Evolutionary conservation across 306 rosid species (phyloP), one percentile per base, ranked within the genome.

Genomic region (Medicago ruthenica): DNA sequence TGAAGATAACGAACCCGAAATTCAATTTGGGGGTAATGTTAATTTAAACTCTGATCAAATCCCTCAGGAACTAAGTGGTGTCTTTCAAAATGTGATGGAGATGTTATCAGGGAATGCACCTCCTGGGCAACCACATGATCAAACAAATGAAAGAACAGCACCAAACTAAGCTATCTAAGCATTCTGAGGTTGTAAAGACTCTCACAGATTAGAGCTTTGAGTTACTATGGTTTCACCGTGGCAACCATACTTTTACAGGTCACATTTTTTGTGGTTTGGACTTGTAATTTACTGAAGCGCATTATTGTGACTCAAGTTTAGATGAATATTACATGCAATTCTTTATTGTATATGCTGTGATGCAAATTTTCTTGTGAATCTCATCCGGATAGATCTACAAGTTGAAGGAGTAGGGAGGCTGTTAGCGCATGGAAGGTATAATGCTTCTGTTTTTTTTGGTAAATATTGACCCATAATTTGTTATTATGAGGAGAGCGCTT

Each of bases 71-170:
- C 48, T 95, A 50, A 16, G 84, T 1, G 93, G 94, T 15, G 87
- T 89, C 55, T 70, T 95, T 58, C 84, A 89, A 74, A 82, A 91
- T 45, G 60, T 90, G 83, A 87, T 92, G 93, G 90, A 86, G 67
- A 86, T 92, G 90, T 86, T 90, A 15, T 77, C 93, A 3, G 89
- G 93, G 71, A 68, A 75, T 59, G 82, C 78, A 9, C 55, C 87
- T 27, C 80, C 60, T 0, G 87, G 84, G 31, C 88, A 87, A 70
- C 76, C 84, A 40, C 88, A 83, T 31, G 88, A 90, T 76, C 80
- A 84, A 11, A 40, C 20, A 5, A 67, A 85, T 66, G 88, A 73
- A 80, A 76, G 96, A 73, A 77, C 89, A 12, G 62, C 89, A 1
- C 95, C 90, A 76, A 87, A 83, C 86, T 91, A 77, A 73, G 80